Evolutionary conservation across 805 yeast species (phyloP).

Genomic region (Brettanomyces sp.): DNA sequence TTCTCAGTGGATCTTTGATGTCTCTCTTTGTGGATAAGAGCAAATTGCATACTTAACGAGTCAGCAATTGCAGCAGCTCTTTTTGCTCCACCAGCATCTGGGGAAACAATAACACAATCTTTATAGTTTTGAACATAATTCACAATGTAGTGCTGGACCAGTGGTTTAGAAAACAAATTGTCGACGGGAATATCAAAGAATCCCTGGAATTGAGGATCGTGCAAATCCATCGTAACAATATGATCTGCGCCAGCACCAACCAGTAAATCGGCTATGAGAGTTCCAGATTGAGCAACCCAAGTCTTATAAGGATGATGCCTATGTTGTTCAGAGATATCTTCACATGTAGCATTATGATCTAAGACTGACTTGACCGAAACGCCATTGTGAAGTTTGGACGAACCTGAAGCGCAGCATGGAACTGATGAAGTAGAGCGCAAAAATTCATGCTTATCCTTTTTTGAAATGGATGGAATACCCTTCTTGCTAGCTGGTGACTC

Average conservation of each 20-base stretch:
- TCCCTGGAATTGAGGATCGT: constrained; percentile 97
- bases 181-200: constrained; percentile 95
- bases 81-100: constrained; percentile 99
- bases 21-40: constrained; percentile 91
- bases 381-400: not conserved
- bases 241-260: constrained; percentile 95
- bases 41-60: constrained; percentile 77
- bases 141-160: constrained; percentile 75
- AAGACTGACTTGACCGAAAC: not conserved
- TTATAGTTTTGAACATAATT: constrained; percentile 69
- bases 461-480: constrained; percentile 58
- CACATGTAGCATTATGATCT: not conserved
- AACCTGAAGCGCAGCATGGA: not conserved
- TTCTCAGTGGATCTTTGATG: constrained; percentile 36
- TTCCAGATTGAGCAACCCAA: constrained; percentile 96
- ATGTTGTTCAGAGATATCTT: not conserved
- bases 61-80: constrained; percentile 94
- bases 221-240: constrained; percentile 94
- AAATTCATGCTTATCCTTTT: not conserved
- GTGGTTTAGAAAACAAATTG: constrained; percentile 80
- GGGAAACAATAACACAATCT: constrained; percentile 87
- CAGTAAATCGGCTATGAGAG: constrained; percentile 77
- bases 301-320: constrained; percentile 44
- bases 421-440: constrained; percentile 7
- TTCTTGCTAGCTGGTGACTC: constrained; percentile 76